Conservation (phyloP, 306 rosid genomes). For the Vigna unguiculata region DNA sequence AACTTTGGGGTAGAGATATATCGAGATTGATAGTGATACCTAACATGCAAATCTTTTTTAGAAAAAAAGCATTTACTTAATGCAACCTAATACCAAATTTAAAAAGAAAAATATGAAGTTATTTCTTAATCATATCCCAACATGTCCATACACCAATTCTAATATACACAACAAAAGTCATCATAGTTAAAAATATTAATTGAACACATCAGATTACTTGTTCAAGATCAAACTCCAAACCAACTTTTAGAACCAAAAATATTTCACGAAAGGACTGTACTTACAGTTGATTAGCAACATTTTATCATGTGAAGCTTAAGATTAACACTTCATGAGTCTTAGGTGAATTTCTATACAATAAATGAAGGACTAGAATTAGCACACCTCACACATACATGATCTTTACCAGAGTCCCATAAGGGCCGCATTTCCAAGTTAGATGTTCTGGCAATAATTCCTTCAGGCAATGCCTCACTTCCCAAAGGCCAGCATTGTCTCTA, state of each 20-base stretch:
- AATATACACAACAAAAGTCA: neutral
- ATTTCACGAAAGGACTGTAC: neutral
- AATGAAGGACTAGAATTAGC: slow-evolving; percentile 21
- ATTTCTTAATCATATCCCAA: neutral
- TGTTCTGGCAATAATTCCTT: slow-evolving; percentile 70
- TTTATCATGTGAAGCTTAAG: neutral
- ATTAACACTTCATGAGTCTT: neutral
- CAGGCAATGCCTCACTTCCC: slow-evolving; percentile 75
- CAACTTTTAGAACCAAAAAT: neutral
- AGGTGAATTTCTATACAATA: slow-evolving; percentile 12
- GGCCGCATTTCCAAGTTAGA: slow-evolving; percentile 82
- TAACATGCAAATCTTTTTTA: too few species aligned
- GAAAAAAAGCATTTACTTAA: neutral
- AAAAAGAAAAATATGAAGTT: neutral
- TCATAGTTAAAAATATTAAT: neutral
- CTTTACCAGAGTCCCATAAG: slow-evolving; percentile 61
- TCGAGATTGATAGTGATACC: too few species aligned
- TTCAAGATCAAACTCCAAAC: slow-evolving; percentile 9
- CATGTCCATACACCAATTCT: neutral
- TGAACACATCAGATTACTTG: slow-evolving; percentile 14
- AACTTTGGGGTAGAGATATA: too few species aligned
- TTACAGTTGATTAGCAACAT: slow-evolving; percentile 6
- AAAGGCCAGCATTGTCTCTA: slow-evolving; percentile 67
- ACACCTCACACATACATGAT: slow-evolving; percentile 39
- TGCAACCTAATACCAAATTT: neutral